A percentile compares a stretch with the other conserved stretches of the same genome.
phyloP scores from a whole-genome alignment of 768 basidiomycete genomes.

The Mycena pura region DNA sequence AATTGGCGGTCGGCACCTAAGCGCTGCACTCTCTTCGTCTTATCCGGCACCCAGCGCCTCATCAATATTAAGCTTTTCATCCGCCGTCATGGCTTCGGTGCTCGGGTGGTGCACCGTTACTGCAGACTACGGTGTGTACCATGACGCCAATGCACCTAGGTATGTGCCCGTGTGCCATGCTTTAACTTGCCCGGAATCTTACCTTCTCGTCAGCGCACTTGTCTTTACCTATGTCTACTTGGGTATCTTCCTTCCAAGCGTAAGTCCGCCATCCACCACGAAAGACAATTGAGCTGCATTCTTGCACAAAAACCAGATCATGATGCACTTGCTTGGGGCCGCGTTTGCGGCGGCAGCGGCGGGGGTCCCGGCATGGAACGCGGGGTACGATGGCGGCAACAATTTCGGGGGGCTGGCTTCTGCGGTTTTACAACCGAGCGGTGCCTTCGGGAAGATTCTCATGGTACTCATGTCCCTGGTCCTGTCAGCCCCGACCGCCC shows the following conservation, averaged over 20 bases:
- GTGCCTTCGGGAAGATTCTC: slow-evolving; percentile 74
- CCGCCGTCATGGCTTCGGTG: slow-evolving; percentile 45
- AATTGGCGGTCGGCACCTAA: slow-evolving; percentile 66
- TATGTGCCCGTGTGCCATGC: no score
- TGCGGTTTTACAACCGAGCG: slow-evolving; percentile 65
- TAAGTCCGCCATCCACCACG: slow-evolving; percentile 42
- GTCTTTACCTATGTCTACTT: slow-evolving; percentile 72
- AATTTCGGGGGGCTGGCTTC: slow-evolving; percentile 68
- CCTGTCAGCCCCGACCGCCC: slow-evolving; percentile 75
- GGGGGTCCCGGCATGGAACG: slow-evolving; percentile 60
- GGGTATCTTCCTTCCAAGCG: slow-evolving; percentile 69
- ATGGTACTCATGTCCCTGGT: slow-evolving; percentile 75
- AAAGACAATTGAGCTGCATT: no score
- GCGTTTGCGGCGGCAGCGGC: slow-evolving; percentile 67
- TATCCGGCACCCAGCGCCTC: slow-evolving; percentile 38
- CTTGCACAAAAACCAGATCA: slow-evolving; percentile 43
- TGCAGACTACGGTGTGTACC: slow-evolving; percentile 54
- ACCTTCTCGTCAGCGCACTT: slow-evolving; percentile 43
- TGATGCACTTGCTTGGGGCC: slow-evolving; percentile 64
- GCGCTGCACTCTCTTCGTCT: slow-evolving; percentile 36
- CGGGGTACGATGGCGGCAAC: slow-evolving; percentile 58
- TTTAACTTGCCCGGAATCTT: no score
- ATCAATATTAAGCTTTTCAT: slow-evolving; percentile 42
- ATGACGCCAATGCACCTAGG: slow-evolving; percentile 26
- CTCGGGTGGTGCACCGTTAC: slow-evolving; percentile 52